A percentile compares a stretch with the other conserved stretches of the same genome.
Evolutionary conservation across 164 flowering plant species (phyloP).

Genomic region (Kingdonia uniflora): DNA sequence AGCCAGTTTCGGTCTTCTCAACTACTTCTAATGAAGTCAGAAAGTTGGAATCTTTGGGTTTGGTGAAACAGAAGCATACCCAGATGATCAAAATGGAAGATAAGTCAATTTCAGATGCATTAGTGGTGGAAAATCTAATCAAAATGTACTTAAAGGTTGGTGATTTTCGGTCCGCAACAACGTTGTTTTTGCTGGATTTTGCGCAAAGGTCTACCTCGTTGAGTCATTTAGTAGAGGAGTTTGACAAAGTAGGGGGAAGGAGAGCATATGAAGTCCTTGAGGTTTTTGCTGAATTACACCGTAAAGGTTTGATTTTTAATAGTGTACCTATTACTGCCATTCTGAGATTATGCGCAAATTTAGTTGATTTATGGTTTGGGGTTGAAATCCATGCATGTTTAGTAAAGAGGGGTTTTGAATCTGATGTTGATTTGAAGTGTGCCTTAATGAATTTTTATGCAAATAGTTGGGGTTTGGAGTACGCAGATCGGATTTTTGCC

Average conservation of each 20-base stretch:
- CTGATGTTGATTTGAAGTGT: slow-evolving; percentile 31
- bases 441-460: slow-evolving; percentile 51
- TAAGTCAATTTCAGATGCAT: slow-evolving; percentile 13
- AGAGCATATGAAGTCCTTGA: slow-evolving; percentile 27
- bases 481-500: slow-evolving; percentile 28
- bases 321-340: slow-evolving; percentile 17
- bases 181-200: slow-evolving; percentile 32
- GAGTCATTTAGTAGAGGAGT: slow-evolving; percentile 33
- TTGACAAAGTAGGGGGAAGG: slow-evolving; percentile 23
- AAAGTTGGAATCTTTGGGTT: slow-evolving; percentile 20
- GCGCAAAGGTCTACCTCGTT: slow-evolving; percentile 19
- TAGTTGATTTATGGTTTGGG: slow-evolving; percentile 34
- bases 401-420: slow-evolving; percentile 47
- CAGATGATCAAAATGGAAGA: slow-evolving; percentile 33
- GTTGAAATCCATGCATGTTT: slow-evolving; percentile 39
- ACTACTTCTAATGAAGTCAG: slow-evolving; percentile 5
- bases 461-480: slow-evolving; percentile 27
- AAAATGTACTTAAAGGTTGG: slow-evolving; percentile 31
- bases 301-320: slow-evolving; percentile 29
- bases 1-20: slow-evolving; percentile 9
- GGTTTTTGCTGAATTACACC: slow-evolving; percentile 36
- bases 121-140: slow-evolving; percentile 22
- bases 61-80: slow-evolving; percentile 41
- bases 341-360: slow-evolving; percentile 28
- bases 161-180: slow-evolving; percentile 38